Evolutionary conservation across 208 protist species (phyloP).

Genomic region (Tritrichomonas musculus): DNA sequence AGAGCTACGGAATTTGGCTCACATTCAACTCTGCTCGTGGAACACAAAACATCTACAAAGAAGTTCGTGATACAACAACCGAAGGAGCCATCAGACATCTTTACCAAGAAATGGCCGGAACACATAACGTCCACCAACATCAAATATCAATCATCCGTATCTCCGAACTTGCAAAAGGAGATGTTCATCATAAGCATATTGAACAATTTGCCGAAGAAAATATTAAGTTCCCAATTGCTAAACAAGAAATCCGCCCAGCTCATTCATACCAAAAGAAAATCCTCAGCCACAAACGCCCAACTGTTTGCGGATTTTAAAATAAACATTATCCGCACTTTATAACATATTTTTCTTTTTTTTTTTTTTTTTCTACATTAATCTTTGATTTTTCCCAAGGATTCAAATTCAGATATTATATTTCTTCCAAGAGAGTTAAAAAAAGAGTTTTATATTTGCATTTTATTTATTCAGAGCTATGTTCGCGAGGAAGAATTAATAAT

Average conservation of each 20-base stretch:
- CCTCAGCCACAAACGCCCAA: not conserved
- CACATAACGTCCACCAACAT: constrained; percentile 77
- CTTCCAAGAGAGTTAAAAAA: not conserved
- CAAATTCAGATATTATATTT: not conserved
- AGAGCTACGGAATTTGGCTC: constrained; percentile 97
- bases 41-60: constrained; percentile 98
- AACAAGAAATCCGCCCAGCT: not conserved
- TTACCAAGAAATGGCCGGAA: constrained; percentile 81
- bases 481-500: too few relatives aligned
- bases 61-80: constrained; percentile 83
- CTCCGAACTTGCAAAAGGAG: constrained; percentile 69
- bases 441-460: too few relatives aligned
- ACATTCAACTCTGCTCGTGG: constrained; percentile 93
- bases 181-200: constrained; percentile 67
- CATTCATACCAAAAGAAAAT: not conserved
- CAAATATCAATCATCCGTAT: constrained; percentile 88
- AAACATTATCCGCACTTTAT: not conserved
- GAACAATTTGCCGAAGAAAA: constrained; percentile 63
- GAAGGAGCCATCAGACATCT: constrained; percentile 13
- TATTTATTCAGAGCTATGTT: too few relatives aligned
- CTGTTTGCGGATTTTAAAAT: not conserved
- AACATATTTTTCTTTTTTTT: not conserved
- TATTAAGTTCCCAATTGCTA: not conserved
- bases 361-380: not conserved
- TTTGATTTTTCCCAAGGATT: not conserved